phyloP scores from a whole-genome alignment of 495 filamentous ascomycete species.

The Hyaloscypha variabilis region DNA sequence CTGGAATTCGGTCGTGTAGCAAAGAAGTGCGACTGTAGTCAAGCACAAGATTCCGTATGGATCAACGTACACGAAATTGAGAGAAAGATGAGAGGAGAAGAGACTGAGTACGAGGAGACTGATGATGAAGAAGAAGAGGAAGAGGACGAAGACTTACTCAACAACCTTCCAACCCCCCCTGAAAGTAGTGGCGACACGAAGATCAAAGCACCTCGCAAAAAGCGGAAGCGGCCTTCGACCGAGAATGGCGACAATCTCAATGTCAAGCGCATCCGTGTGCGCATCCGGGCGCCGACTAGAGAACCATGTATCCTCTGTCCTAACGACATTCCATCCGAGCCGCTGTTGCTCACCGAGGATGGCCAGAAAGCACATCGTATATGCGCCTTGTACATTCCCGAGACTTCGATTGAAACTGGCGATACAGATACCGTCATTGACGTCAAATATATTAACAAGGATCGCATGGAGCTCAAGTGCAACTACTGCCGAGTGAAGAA shows the following conservation, averaged over 20 bases:
- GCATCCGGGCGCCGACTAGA: slow-evolving; percentile 68
- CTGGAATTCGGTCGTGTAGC: slow-evolving; percentile 92
- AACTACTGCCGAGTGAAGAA: slow-evolving; percentile 91
- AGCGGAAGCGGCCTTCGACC: slow-evolving; percentile 51
- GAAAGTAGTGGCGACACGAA: slow-evolving; percentile 51
- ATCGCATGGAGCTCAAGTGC: slow-evolving; percentile 87
- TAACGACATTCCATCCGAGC: slow-evolving; percentile 84
- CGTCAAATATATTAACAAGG: slow-evolving; percentile 80
- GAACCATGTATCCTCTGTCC: slow-evolving; percentile 94
- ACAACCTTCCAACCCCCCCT: slow-evolving; percentile 78
- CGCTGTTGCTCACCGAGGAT: slow-evolving; percentile 84
- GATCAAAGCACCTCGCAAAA: slow-evolving; percentile 37
- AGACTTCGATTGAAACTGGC: slow-evolving; percentile 84
- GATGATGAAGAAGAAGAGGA: slow-evolving; percentile 77
- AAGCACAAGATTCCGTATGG: slow-evolving; percentile 91
- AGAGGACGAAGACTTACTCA: slow-evolving; percentile 63
- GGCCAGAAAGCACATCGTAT: slow-evolving; percentile 85
- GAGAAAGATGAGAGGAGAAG: slow-evolving; percentile 88
- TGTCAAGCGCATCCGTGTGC: slow-evolving; percentile 70
- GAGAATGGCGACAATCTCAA: slow-evolving; percentile 37
- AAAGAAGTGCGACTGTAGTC: slow-evolving; percentile 94
- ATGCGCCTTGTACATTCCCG: slow-evolving; percentile 88
- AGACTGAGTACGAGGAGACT: slow-evolving; percentile 87
- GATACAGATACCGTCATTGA: slow-evolving; percentile 72
- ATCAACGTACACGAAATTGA: slow-evolving; percentile 95